Evolutionary conservation across 768 basidiomycete genomes (phyloP), one percentile per base, ranked within the genome.

Genomic region (Podaxis sp.): DNA sequence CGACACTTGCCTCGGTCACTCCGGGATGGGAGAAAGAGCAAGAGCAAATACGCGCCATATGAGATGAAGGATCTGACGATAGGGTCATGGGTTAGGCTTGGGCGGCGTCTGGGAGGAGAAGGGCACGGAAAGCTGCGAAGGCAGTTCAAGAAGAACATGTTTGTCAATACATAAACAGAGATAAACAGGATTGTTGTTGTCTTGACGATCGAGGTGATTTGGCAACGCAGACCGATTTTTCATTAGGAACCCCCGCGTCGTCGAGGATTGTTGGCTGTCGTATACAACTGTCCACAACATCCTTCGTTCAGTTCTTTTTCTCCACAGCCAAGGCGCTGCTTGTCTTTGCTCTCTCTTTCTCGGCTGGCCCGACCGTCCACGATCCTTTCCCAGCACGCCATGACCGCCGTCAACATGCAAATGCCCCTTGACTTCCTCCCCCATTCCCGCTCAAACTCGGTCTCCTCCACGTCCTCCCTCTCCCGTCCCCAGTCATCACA

Each of bases 401-500:
- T 91, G 88, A 84, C 88, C 76, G 86, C 88, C 70, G 84, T 88
- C 75, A 88, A 87, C 75, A 81, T 89, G 68, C 88, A 90, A 74
- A 83, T 87, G 77, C 83, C 88, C 65, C 84, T 90, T 77, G 89
- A 92, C 74, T 91, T 89, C 74, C 77, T 88, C 58, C 86, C 87
- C 53, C 92, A 90, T 72, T 92, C 91, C 33, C 84, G 92, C 71
- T 91, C 91, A 51, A 85, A 82, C 73, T 93, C 92, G 19, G 83
- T 91, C 73, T 89, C 89, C 48, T 92, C 91, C 42, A 82, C 86
- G 54, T 89, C 87, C 1, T 85, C 87, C 67, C 82, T 81, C 69
- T 90, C 90, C 52, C 85, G 91, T 24, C 89, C 90, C 42, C 90
- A 90, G 67, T 93, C 91, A 55, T 87, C 90, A 67, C 89, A 90